Evolutionary conservation across 495 filamentous ascomycete genomes (phyloP).

Genomic region (Hypoxylon subgilvum): DNA sequence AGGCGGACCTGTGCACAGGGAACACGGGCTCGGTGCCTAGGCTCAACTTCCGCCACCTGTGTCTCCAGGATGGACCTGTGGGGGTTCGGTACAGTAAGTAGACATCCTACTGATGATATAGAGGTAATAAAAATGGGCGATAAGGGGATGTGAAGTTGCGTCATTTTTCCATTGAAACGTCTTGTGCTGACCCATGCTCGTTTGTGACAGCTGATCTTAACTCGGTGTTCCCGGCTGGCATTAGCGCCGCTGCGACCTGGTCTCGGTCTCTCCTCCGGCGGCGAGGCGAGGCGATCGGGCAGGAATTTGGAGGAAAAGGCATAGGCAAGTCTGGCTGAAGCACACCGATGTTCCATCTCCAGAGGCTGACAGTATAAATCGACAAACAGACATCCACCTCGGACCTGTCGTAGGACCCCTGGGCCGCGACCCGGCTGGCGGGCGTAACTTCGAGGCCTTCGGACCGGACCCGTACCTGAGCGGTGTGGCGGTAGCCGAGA

Average conservation of each 20-base stretch:
- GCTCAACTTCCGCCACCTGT: slow-evolving; percentile 55
- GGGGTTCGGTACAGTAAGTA: slow-evolving; percentile 52
- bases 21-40: slow-evolving; percentile 64
- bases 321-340: slow-evolving; percentile 52
- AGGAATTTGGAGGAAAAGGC: slow-evolving; percentile 68
- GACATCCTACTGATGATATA: not conserved
- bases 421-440: slow-evolving; percentile 65
- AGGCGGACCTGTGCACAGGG: slow-evolving; percentile 75
- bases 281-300: slow-evolving; percentile 62
- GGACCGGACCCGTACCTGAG: slow-evolving; percentile 66
- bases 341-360: slow-evolving; percentile 22
- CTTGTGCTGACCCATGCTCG: not conserved
- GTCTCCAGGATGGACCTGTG: slow-evolving; percentile 57
- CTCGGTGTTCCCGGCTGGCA: slow-evolving; percentile 74
- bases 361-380: not conserved
- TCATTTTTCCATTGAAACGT: not conserved
- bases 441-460: slow-evolving; percentile 72
- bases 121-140: not conserved
- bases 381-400: slow-evolving; percentile 51
- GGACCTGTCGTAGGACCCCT: slow-evolving; percentile 61
- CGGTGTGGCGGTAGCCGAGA: slow-evolving; percentile 60
- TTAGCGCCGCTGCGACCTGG: slow-evolving; percentile 78
- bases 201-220: slow-evolving; percentile 56
- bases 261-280: slow-evolving; percentile 66
- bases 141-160: not conserved